Evolutionary conservation across 2,329 filamentous ascomycete species (phyloP), one percentile per base, ranked within the genome.

Genomic region (Teratosphaeria nubilosa): DNA sequence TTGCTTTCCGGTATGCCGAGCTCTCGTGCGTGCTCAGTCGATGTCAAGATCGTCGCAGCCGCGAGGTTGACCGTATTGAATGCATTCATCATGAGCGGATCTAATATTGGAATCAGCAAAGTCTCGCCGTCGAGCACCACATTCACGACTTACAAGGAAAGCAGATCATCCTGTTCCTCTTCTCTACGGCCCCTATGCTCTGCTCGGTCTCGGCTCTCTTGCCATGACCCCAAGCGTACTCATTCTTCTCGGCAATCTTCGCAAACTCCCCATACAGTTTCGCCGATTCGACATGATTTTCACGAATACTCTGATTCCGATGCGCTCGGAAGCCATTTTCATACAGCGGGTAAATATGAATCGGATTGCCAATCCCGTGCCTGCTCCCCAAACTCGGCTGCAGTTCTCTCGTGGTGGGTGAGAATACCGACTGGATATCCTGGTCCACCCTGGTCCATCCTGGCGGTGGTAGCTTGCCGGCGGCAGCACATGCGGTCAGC

Each of bases 1-100:
- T 77, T 78, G 5, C 75, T 74, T 54, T 78, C 65, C 0, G 81
- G 77, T 11, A 87, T 77, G 0, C 79, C 78, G 1, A 87, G 72
- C 51, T 78, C 69, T 50, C 69, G 70, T 0, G 86, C 85, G 65
- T 77, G 74, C 0, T 81, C 75, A 0, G 75, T 76, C 0, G 82
- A 82, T 0, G 85, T 87, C 3, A 88, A 59, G 16, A 88, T 75
- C 58, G 80, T 78, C 7, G 84, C 82, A 0, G 77, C 81, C 2
- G 84, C 80, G 14, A 87, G 72, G 60, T 88, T 87, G 37, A 88
- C 79, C 1, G 78, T 85, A 63, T 87, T 88, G 72, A 87, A 87
- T 0, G 85, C 85, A 65, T 88, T 88, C 85, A 87, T 87, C 10
- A 87, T 70, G 0, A 88, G 72, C 0, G 84, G 83, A 70, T 87